Percentiles rank a stretch among this genome's conserved stretches.
Conservation (phyloP, 2,329 filamentous ascomycete genomes). For the Trichoderma sp. region DNA sequence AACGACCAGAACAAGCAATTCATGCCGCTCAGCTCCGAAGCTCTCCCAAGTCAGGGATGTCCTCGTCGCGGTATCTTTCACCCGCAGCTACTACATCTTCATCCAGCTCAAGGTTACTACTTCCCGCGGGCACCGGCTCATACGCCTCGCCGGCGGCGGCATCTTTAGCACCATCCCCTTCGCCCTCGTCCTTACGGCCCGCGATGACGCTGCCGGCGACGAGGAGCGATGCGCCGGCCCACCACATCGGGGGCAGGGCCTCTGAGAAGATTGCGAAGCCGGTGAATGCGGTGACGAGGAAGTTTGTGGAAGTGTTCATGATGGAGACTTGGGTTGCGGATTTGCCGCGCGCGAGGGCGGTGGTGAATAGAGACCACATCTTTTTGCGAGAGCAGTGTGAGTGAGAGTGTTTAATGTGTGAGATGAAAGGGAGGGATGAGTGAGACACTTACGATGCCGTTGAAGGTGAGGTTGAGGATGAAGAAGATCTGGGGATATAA, state of each 20-base stretch:
- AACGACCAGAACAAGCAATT: neutral
- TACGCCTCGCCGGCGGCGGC: constrained; percentile 31
- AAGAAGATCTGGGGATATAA: constrained; percentile 79
- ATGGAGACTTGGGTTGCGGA: constrained; percentile 79
- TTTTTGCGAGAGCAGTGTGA: constrained; percentile 31
- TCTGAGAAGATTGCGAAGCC: constrained; percentile 71
- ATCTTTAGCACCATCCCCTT: constrained; percentile 21
- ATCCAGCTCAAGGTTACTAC: constrained; percentile 24
- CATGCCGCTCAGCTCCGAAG: neutral
- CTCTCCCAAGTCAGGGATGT: constrained; percentile 38
- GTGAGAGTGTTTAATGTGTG: neutral
- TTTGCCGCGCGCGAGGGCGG: constrained; percentile 68
- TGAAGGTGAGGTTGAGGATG: constrained; percentile 69
- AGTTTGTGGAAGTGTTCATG: constrained; percentile 80
- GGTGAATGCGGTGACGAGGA: constrained; percentile 72
- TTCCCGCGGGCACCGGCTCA: constrained; percentile 27
- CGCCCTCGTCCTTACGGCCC: constrained; percentile 61
- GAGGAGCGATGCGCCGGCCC: constrained; percentile 67
- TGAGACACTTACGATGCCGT: constrained; percentile 56
- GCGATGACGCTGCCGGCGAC: constrained; percentile 78
- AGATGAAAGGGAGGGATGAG: neutral
- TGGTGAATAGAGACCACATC: constrained; percentile 84
- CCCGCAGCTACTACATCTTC: constrained; percentile 23
- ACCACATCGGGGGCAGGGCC: constrained; percentile 70
- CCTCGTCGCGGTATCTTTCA: constrained; percentile 32